These are phyloP conservation scores for Aphanoascus verrucosus DNA, from an alignment of 2,329 filamentous ascomycete genomes.

Conservation along the genomic window DNA sequence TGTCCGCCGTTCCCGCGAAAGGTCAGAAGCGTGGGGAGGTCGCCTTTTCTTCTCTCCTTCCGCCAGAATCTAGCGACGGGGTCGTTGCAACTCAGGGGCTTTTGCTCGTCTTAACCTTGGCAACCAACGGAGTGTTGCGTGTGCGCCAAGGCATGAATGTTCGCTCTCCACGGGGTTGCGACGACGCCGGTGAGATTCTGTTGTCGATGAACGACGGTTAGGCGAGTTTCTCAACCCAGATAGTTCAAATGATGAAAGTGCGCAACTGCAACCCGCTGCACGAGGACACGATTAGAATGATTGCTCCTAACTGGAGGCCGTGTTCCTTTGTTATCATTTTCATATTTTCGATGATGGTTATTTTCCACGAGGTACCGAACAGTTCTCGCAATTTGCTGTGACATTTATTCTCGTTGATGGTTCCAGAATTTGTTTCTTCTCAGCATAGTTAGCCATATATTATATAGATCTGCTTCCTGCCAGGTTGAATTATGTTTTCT, in stretches of 20 bases:
- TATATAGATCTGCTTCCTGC: no score
- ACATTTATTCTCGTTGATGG: not conserved
- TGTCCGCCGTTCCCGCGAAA: constrained; percentile 12
- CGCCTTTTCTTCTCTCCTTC: constrained; percentile 59
- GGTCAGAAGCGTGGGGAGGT: constrained; percentile 31
- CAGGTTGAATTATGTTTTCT: not conserved
- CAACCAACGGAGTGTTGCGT: constrained; percentile 52
- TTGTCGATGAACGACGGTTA: not conserved
- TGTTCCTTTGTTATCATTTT: not conserved
- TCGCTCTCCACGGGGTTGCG: constrained; percentile 3
- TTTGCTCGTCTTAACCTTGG: constrained; percentile 61
- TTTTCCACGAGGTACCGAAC: not conserved
- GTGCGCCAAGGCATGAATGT: constrained; percentile 47
- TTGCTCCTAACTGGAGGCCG: no score
- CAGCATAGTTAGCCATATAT: not conserved
- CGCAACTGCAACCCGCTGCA: no score
- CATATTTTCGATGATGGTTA: not conserved
- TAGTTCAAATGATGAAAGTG: not conserved
- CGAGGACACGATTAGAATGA: no score
- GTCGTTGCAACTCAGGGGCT: constrained; percentile 64
- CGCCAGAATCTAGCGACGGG: constrained; percentile 43
- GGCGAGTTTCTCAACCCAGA: not conserved
- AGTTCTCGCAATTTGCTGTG: constrained; percentile 2
- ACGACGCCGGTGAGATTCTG: constrained; percentile 13
- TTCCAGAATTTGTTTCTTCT: not conserved